Conservation (phyloP, 2,329 filamentous ascomycete species). For the Truncatella angustata region DNA sequence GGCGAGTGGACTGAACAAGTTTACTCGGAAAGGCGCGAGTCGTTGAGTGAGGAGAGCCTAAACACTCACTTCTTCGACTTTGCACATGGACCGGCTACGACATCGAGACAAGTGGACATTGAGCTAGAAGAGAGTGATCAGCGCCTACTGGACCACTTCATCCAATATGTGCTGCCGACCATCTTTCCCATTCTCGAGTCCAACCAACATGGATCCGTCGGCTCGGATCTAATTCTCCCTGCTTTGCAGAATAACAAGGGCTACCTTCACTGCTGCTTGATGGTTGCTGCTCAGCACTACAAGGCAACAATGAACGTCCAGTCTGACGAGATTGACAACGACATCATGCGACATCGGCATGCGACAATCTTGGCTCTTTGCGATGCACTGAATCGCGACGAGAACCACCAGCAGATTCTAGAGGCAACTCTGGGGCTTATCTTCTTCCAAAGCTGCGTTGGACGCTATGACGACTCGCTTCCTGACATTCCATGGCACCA, state of each 20-base stretch:
- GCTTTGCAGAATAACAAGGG: constrained; percentile 88
- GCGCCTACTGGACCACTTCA: constrained; percentile 84
- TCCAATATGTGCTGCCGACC: constrained; percentile 80
- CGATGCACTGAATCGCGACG: constrained; percentile 74
- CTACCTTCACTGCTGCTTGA: constrained; percentile 94
- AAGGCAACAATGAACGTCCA: constrained; percentile 71
- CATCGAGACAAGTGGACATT: constrained; percentile 67
- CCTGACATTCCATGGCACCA: constrained; percentile 96
- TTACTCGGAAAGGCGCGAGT: constrained; percentile 67
- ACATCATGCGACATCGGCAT: constrained; percentile 90
- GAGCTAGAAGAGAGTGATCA: constrained; percentile 87
- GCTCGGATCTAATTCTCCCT: constrained; percentile 79
- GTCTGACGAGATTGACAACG: constrained; percentile 76
- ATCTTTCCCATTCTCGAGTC: constrained; percentile 92
- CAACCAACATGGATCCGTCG: constrained; percentile 80
- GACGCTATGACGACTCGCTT: constrained; percentile 77
- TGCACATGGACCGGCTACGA: constrained; percentile 63
- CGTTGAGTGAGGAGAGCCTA: constrained; percentile 61
- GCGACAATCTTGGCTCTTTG: constrained; percentile 84
- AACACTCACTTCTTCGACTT: constrained; percentile 85
- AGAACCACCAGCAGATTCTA: constrained; percentile 82
- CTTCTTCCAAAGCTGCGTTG: constrained; percentile 92
- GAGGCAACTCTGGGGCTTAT: constrained; percentile 94
- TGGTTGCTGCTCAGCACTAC: constrained; percentile 87
- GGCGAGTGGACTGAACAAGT: constrained; percentile 73